Evolutionary conservation across 2,329 filamentous ascomycete genomes (phyloP).

Genomic region (Fusarium nurragi): DNA sequence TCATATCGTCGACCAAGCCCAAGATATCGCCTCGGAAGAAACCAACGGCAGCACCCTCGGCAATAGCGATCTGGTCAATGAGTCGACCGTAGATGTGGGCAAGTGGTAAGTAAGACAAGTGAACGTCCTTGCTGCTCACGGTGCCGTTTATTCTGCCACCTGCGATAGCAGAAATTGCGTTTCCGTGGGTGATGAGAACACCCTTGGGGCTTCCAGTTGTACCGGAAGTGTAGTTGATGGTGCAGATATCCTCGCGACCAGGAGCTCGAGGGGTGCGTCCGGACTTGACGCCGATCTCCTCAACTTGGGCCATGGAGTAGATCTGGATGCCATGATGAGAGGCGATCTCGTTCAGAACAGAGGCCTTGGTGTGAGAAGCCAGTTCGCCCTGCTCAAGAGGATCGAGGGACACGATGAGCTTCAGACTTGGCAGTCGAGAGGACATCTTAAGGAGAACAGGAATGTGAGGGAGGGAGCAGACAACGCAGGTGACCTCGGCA

Average conservation of each 20-base stretch:
- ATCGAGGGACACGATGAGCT: constrained; percentile 89
- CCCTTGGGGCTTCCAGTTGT: constrained; percentile 87
- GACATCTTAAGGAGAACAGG: constrained; percentile 82
- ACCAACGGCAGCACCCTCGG: constrained; percentile 78
- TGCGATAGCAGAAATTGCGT: constrained; percentile 78
- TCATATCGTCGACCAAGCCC: constrained; percentile 89
- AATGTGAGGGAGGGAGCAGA: constrained; percentile 82
- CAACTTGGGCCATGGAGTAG: constrained; percentile 81
- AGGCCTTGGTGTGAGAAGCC: constrained; percentile 79
- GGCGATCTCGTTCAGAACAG: constrained; percentile 80
- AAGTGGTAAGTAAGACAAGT: constrained; percentile 88
- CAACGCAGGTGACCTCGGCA: constrained; percentile 77
- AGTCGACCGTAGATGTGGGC: constrained; percentile 95
- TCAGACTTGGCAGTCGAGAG: constrained; percentile 79
- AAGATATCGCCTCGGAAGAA: constrained; percentile 95
- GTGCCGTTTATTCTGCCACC: constrained; percentile 65
- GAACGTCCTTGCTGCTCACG: constrained; percentile 64
- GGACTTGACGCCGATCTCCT: constrained; percentile 78
- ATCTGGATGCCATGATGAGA: constrained; percentile 78
- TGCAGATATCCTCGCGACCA: constrained; percentile 78
- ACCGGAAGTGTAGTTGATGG: constrained; percentile 91
- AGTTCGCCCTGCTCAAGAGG: constrained; percentile 82
- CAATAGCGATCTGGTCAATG: constrained; percentile 78
- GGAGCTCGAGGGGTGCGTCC: constrained; percentile 78
- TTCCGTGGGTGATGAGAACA: constrained; percentile 82